Evolutionary conservation across 306 rosid species (phyloP), one percentile per base, ranked within the genome.

Genomic region (Rosa lucieae): DNA sequence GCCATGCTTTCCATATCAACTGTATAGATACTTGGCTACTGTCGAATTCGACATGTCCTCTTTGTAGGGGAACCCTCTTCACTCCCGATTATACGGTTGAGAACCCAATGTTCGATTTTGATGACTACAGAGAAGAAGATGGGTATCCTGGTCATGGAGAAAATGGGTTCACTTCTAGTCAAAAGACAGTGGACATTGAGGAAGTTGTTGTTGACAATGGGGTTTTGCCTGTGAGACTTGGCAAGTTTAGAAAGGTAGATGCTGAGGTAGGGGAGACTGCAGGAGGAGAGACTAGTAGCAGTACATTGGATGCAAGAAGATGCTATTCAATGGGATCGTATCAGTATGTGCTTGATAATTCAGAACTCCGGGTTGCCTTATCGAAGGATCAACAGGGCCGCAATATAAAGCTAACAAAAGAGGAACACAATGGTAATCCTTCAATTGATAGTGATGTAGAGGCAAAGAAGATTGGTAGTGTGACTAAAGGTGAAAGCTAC

Each of bases 21-120:
- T 95, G 99, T 85, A 95, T 95, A 75, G 99, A 95, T 87, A 95
- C 99, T 29, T 95, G 99, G 99, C 89, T 95, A 37, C 72, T 95
- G 23, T 93, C 99, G 15, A 95, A 95, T 46, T 95, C 99, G 1
- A 92, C 99, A 0, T 95, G 99, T 59, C 99, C 99, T 26, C 94
- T 95, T 66, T 95, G 99, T 72, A 89, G 99, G 74, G 97, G 99
- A 21, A 87, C 96, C 47, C 94, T 93, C 58, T 89, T 90, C 46
- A 59, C 84, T 69, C 94, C 88, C 0, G 97, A 86, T 0, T 86
- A 86, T 75, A 77, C 97, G 0, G 51, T 92, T 10, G 97, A 93
- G 76, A 91, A 89, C 35, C 98, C 99, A 2, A 89, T 91, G 17
- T 95, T 85, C 43, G 97, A 95, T 82, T 89, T 80, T 73, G 97